Evolutionary conservation across 768 basidiomycete species (phyloP).

Genomic region (Collybia nuda): DNA sequence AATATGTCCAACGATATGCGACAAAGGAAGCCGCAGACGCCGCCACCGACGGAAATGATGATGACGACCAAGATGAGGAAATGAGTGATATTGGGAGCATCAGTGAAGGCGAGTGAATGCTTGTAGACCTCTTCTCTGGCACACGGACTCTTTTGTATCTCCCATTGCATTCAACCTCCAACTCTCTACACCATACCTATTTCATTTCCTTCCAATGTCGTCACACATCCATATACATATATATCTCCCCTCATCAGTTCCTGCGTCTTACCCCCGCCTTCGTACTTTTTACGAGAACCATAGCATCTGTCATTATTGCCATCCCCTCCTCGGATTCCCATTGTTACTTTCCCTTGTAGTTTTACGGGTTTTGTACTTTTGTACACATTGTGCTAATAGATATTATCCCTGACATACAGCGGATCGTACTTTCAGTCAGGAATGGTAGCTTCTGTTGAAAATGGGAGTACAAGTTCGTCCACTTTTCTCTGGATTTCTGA

Average conservation of each 20-base stretch:
- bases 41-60: constrained; percentile 56
- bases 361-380: constrained; percentile 15
- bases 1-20: constrained; percentile 95
- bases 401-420: neutral
- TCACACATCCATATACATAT: constrained; percentile 14
- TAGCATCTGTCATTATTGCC: constrained; percentile 7
- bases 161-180: constrained; percentile 6
- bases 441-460: constrained; percentile 23
- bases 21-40: constrained; percentile 89
- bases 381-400: constrained; percentile 9
- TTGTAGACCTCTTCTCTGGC: neutral
- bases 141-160: constrained; percentile 1
- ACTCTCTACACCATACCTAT: neutral
- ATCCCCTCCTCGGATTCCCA: constrained; percentile 11
- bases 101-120: constrained; percentile 60
- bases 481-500: constrained; percentile 76
- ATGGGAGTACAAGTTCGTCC: constrained; percentile 58
- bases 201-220: constrained; percentile 6
- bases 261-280: constrained; percentile 2
- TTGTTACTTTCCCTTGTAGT: constrained; percentile 16
- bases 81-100: constrained; percentile 89
- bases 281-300: constrained; percentile 12
- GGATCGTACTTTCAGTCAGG: constrained; percentile 6
- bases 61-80: constrained; percentile 77
- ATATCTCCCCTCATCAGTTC: constrained; percentile 8